Percentiles rank a stretch among this genome's conserved stretches.
phyloP scores from a whole-genome alignment of 352 stramenopile genomes.

The Globisporangium alternatum region DNA sequence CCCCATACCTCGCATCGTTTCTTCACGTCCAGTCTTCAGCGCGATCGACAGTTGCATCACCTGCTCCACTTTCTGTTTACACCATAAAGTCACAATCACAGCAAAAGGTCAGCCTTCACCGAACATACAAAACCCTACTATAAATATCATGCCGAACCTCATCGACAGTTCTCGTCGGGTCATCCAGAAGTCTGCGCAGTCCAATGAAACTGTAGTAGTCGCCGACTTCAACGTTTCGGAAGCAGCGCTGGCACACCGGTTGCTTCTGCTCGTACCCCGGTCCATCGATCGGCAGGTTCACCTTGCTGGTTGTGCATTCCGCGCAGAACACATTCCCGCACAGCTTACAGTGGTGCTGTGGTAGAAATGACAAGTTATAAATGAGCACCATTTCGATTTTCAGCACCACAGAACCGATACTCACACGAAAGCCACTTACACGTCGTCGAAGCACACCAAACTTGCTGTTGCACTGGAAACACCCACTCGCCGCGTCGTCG shows the following conservation, averaged over 20 bases:
- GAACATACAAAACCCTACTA: not conserved
- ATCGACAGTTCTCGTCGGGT: slow-evolving; percentile 32
- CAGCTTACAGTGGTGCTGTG: slow-evolving; percentile 69
- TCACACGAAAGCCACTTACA: slow-evolving; percentile 23
- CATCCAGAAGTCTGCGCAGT: slow-evolving; percentile 51
- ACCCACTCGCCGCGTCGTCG: slow-evolving; percentile 43
- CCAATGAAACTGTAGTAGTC: slow-evolving; percentile 79
- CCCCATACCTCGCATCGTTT: slow-evolving; percentile 64
- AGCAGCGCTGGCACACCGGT: slow-evolving; percentile 71
- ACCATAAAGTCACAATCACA: not conserved
- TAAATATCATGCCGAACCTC: slow-evolving; percentile 22
- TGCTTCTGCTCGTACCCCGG: slow-evolving; percentile 66
- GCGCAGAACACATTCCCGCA: slow-evolving; percentile 74
- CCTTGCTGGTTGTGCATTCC: slow-evolving; percentile 73
- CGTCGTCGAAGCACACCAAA: slow-evolving; percentile 75
- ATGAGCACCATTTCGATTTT: not conserved
- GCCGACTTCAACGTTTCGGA: slow-evolving; percentile 59
- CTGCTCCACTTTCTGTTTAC: slow-evolving; percentile 60
- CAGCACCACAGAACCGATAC: not conserved
- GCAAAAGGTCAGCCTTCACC: not conserved
- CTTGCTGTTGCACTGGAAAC: slow-evolving; percentile 62
- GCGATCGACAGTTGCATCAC: slow-evolving; percentile 56
- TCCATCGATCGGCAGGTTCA: slow-evolving; percentile 55
- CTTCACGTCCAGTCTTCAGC: slow-evolving; percentile 54
- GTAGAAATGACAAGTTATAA: not conserved